Percentiles rank a stretch among this genome's conserved stretches.
Evolutionary conservation across 139 green algal genomes (phyloP).

Genomic region (Astrephomene gubernaculifera): DNA sequence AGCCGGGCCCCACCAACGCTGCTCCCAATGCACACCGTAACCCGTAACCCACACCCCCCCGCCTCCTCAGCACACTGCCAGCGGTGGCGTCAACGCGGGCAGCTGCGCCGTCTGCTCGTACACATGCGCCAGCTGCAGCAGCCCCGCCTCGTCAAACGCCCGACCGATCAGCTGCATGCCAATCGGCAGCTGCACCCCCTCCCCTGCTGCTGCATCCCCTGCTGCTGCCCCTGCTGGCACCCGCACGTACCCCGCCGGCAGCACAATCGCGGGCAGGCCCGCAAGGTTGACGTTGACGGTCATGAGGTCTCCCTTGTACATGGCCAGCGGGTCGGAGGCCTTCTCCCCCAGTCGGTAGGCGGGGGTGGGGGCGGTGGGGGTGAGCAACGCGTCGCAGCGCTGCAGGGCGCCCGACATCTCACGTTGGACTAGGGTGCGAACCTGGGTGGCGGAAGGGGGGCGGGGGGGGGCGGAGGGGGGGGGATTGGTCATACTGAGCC

Average conservation of each 20-base stretch:
- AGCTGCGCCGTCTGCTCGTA: constrained; percentile 79
- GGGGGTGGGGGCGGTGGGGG: constrained; percentile 84
- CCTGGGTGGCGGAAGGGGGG: constrained; percentile 55
- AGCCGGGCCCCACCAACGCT: too few relatives aligned
- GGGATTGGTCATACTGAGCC: not conserved
- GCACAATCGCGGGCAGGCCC: constrained; percentile 86
- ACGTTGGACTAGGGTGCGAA: constrained; percentile 87
- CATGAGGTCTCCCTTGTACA: constrained; percentile 97
- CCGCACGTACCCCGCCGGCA: constrained; percentile 77
- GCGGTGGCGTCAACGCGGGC: constrained; percentile 13
- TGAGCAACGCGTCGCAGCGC: constrained; percentile 81
- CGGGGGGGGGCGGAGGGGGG: not conserved
- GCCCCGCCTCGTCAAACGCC: constrained; percentile 77
- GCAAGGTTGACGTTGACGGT: constrained; percentile 96
- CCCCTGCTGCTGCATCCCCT: constrained; percentile 13
- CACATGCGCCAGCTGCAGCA: constrained; percentile 76
- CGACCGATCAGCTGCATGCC: constrained; percentile 86
- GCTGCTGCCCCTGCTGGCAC: constrained; percentile 4
- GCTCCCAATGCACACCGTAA: too few relatives aligned
- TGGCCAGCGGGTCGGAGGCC: constrained; percentile 85
- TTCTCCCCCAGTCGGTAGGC: constrained; percentile 93
- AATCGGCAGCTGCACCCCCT: constrained; percentile 67
- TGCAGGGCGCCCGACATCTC: constrained; percentile 76
- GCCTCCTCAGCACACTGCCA: constrained; percentile 3
- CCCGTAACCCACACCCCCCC: not conserved